Conservation (phyloP, 306 rosid species). For the Oxytropis ochrocephala region DNA sequence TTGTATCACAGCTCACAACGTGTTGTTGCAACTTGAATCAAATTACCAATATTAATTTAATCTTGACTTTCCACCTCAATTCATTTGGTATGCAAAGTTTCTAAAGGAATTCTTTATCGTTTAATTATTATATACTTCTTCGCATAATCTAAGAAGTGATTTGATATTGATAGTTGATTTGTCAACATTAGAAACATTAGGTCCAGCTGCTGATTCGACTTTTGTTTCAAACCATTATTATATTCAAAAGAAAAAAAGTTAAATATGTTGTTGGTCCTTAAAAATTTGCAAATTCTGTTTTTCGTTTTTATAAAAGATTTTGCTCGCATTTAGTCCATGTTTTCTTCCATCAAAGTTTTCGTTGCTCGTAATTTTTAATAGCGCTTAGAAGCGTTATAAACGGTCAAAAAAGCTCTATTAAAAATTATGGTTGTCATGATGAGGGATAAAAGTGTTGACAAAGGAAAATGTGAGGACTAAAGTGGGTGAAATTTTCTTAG, state of each 20-base stretch:
- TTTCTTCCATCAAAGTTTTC: too few species aligned
- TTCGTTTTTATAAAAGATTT: too few species aligned
- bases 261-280: too few species aligned
- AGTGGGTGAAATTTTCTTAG: too few species aligned
- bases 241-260: background rate
- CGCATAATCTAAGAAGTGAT: constrained; percentile 37
- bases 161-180: constrained; percentile 31
- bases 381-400: too few species aligned
- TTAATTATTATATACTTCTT: constrained; percentile 25
- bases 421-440: too few species aligned
- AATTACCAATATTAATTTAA: constrained; percentile 29
- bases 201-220: constrained; percentile 26
- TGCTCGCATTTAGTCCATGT: too few species aligned
- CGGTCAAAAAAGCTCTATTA: too few species aligned
- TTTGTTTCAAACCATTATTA: constrained; percentile 15
- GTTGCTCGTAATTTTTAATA: too few species aligned
- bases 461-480: too few species aligned
- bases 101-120: background rate
- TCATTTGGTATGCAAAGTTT: constrained; percentile 26
- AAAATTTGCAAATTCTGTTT: too few species aligned
- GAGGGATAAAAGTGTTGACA: too few species aligned
- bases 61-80: constrained; percentile 43
- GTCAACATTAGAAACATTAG: constrained; percentile 38
- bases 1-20: constrained; percentile 16
- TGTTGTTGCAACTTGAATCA: constrained; percentile 35